A percentile compares a stretch with the other conserved stretches of the same genome.
phyloP scores from a whole-genome alignment of 441 rosid genomes.

The Gossypium laxum region DNA sequence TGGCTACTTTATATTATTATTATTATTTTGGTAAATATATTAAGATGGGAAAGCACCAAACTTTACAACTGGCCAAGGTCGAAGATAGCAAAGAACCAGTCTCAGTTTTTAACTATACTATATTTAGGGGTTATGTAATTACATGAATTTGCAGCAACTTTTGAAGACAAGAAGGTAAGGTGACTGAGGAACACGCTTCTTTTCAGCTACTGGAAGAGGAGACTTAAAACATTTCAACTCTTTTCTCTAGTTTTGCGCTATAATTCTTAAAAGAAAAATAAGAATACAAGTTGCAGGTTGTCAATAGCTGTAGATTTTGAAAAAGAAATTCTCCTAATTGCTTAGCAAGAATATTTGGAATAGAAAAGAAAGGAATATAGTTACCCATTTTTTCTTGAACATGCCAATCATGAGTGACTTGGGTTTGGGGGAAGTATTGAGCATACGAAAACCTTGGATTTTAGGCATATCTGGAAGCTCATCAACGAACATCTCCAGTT shows the following conservation, averaged over 20 bases:
- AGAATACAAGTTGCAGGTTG: neutral
- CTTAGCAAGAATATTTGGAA: neutral
- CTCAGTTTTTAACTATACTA: neutral
- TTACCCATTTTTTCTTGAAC: constrained; percentile 67
- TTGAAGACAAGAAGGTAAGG: neutral
- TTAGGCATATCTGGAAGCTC: constrained; percentile 68
- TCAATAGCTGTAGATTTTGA: neutral
- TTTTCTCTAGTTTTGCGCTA: neutral
- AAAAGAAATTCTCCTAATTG: neutral
- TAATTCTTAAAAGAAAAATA: neutral
- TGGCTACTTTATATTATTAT: neutral
- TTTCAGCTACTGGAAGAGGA: neutral
- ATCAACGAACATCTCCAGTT: constrained; percentile 68
- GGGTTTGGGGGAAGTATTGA: constrained; percentile 31
- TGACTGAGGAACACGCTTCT: neutral
- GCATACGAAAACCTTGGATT: constrained; percentile 38
- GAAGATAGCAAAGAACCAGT: neutral
- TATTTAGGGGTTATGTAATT: neutral
- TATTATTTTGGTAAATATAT: neutral
- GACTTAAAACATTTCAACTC: neutral
- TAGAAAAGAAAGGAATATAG: neutral
- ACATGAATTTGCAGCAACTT: neutral
- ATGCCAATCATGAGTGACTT: constrained; percentile 64
- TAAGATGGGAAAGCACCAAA: neutral
- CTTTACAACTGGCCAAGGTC: neutral